A percentile compares a stretch with the other conserved stretches of the same genome.
Conservation (phyloP, 768 basidiomycete species). For the Daedaleopsis sinensis region DNA sequence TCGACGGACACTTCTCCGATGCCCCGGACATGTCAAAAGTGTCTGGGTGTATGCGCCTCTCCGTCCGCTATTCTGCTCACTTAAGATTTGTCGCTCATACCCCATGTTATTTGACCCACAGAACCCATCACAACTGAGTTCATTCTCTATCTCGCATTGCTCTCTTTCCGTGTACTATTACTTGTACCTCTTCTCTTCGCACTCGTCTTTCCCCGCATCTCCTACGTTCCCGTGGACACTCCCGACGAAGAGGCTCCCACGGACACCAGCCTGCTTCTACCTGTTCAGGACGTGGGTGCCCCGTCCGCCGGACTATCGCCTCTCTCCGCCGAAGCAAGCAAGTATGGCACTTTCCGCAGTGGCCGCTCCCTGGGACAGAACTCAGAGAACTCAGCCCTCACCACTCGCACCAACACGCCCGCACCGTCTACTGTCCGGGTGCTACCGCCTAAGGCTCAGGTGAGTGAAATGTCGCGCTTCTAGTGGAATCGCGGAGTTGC, state of each 20-base stretch:
- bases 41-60: not conserved
- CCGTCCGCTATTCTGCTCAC: not conserved
- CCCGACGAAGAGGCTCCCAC: slow-evolving; percentile 43
- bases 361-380: slow-evolving; percentile 51
- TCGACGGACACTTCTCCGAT: not conserved
- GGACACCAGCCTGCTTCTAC: slow-evolving; percentile 57
- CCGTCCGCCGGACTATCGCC: slow-evolving; percentile 56
- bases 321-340: slow-evolving; percentile 47
- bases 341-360: slow-evolving; percentile 77
- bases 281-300: slow-evolving; percentile 47
- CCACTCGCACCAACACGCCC: slow-evolving; percentile 47
- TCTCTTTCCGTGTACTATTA: slow-evolving; percentile 66
- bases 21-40: not conserved
- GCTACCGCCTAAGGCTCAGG: slow-evolving; percentile 28
- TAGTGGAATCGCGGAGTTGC: slow-evolving; percentile 9
- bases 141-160: slow-evolving; percentile 56
- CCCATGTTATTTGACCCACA: slow-evolving; percentile 8
- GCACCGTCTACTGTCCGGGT: slow-evolving; percentile 42
- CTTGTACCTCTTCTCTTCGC: slow-evolving; percentile 61
- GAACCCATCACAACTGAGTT: slow-evolving; percentile 36
- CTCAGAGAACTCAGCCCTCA: slow-evolving; percentile 57
- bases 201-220: slow-evolving; percentile 63
- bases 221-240: slow-evolving; percentile 57
- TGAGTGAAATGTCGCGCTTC: slow-evolving; percentile 12
- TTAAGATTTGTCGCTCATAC: not conserved